Conservation (phyloP, 2,329 filamentous ascomycete genomes). For the Neurospora sp. region DNA sequence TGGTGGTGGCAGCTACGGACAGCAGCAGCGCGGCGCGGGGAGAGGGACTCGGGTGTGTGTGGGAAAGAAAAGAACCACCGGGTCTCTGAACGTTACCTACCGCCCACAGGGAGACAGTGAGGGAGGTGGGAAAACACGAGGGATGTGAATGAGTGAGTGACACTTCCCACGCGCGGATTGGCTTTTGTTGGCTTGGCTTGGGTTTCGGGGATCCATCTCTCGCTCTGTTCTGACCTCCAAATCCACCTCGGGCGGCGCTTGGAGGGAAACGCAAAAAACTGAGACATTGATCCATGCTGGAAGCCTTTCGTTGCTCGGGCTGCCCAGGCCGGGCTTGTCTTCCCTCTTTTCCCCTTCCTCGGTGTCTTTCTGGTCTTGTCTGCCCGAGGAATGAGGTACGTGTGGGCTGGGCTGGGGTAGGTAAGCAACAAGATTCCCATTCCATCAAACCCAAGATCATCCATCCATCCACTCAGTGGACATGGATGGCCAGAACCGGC, state of each 20-base stretch:
- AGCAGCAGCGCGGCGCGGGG: background rate
- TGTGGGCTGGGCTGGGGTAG: background rate
- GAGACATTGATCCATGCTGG: background rate
- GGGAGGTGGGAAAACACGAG: background rate
- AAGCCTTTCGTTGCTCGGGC: background rate
- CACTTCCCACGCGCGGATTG: background rate
- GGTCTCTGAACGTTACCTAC: background rate
- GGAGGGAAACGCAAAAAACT: background rate
- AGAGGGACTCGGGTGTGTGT: background rate
- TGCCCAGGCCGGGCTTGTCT: background rate
- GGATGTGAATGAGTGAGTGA: background rate
- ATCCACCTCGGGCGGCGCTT: background rate
- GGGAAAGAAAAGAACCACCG: background rate
- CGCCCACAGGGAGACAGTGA: background rate
- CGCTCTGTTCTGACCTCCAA: background rate
- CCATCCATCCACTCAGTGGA: background rate
- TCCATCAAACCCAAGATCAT: background rate
- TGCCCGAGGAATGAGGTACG: background rate
- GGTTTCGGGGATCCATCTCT: background rate
- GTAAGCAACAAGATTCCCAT: background rate
- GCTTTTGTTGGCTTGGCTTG: background rate
- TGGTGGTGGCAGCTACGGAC: background rate
- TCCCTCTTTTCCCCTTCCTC: background rate
- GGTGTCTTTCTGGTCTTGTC: background rate
- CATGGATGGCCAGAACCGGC: background rate